phyloP scores from a whole-genome alignment of 495 filamentous ascomycete species.

The Sporormia fimetaria region DNA sequence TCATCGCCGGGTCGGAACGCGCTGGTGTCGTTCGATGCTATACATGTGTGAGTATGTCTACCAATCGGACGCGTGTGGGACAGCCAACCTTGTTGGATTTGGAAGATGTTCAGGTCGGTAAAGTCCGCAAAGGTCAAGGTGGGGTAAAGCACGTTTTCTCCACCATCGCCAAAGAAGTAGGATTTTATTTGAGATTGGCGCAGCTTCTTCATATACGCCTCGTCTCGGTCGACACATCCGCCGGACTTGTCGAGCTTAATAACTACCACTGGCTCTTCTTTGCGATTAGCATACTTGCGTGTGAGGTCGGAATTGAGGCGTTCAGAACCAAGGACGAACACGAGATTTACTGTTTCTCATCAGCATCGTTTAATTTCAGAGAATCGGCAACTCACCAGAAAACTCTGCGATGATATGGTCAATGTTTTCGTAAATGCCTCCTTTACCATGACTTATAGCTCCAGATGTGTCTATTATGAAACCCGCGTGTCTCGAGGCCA shows the following conservation, averaged over 20 bases:
- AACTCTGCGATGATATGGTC: constrained; percentile 82
- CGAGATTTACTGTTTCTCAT: constrained; percentile 48
- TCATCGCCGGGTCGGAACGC: constrained; percentile 35
- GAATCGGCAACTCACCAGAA: constrained; percentile 52
- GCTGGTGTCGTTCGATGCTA: constrained; percentile 3
- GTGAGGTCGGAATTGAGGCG: constrained; percentile 67
- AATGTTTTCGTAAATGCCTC: constrained; percentile 55
- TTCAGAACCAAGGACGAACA: constrained; percentile 78
- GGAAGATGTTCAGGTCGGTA: constrained; percentile 59
- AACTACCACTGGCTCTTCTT: constrained; percentile 56
- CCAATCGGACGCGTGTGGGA: background rate
- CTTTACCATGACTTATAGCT: constrained; percentile 49
- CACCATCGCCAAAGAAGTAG: constrained; percentile 82
- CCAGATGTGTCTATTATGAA: constrained; percentile 82
- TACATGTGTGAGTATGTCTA: background rate
- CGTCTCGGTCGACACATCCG: constrained; percentile 74
- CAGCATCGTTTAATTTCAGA: constrained; percentile 15
- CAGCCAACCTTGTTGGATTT: constrained; percentile 24
- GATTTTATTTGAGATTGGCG: constrained; percentile 67
- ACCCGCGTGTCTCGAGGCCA: constrained; percentile 54
- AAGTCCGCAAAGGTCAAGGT: constrained; percentile 69
- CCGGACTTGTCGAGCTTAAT: constrained; percentile 77
- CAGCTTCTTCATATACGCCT: constrained; percentile 55
- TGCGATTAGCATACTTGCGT: constrained; percentile 56
- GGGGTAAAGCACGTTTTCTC: constrained; percentile 68